Evolutionary conservation across 306 rosid genomes (phyloP), one percentile per base, ranked within the genome.

Genomic region (Acacia crassicarpa): DNA sequence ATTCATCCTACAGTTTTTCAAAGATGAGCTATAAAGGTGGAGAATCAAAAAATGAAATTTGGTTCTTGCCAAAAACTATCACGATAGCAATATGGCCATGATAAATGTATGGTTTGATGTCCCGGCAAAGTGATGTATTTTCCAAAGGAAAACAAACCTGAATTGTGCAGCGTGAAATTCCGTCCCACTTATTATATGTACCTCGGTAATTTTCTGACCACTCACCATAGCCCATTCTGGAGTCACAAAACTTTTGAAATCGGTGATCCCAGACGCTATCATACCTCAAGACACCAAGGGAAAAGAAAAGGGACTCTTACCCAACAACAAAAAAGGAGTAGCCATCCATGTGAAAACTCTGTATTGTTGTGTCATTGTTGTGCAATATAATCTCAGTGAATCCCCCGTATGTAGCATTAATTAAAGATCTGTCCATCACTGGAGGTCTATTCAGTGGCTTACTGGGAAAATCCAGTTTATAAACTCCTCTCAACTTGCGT

Each of bases 161-260:
- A 45, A 79, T 80, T 76, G 98, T 92, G 89, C 86, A 5, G 86
- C 97, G 97, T 76, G 89, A 85, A 77, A 93, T 82, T 44, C 93
- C 97, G 78, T 95, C 99, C 98, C 98, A 95, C 83, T 78, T 95
- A 35, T 95, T 92, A 38, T 93, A 95, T 71, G 81, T 61, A 61
- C 82, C 84, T 86, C 90, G 87, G 30, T 86, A 89, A 48, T 91
- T 89, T 82, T 88, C 92, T 45, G 97, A 45, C 99, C 98, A 95
- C 58, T 89, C 85, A 58, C 93, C 93, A 71, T 86, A 91, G 54
- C 63, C 97, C 93, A 91, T 89, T 82, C 99, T 93, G 87, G 72
- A 83, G 25, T 35, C 81, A 82, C 78, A 38, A 84, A 80, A 74
- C 4, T 80, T 81, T 48, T 75, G 53, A 73, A 71, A 9, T 14